A percentile compares a stretch with the other conserved stretches of the same genome.
Conservation (phyloP, 192 early-diverging fungal species). For the Coemansia sp. region DNA sequence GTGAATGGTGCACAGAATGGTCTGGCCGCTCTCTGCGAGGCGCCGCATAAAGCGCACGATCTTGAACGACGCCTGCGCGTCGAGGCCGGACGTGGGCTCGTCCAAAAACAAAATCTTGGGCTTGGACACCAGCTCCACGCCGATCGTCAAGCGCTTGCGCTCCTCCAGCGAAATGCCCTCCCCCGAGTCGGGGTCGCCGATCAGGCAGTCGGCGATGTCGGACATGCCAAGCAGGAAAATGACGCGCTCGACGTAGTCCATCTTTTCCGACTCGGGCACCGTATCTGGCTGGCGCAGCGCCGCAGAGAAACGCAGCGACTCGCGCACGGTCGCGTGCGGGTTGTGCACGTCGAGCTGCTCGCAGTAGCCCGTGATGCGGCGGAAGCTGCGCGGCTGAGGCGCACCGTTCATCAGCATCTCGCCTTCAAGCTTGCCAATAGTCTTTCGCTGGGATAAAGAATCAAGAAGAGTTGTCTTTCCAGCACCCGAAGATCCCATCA, state of each 20-base stretch:
- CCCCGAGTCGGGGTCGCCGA: conserved; percentile 71
- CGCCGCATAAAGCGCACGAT: conserved; percentile 72
- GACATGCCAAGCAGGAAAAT: conserved; percentile 76
- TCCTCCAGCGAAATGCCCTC: conserved; percentile 87
- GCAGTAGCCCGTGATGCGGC: conserved; percentile 75
- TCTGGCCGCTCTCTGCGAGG: conserved; percentile 66
- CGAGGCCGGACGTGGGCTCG: conserved; percentile 86
- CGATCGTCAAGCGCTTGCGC: conserved; percentile 86
- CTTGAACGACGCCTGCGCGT: conserved; percentile 77
- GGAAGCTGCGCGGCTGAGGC: conserved; percentile 59
- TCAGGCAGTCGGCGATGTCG: conserved; percentile 68
- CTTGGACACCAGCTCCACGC: conserved; percentile 78
- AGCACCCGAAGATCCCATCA: conserved; percentile 72
- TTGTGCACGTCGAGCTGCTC: conserved; percentile 85
- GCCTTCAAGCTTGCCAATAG: conserved; percentile 64
- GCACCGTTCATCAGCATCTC: conserved; percentile 70
- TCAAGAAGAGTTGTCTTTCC: conserved; percentile 82
- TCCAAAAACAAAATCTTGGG: conserved; percentile 84
- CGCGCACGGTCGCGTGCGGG: conserved; percentile 70
- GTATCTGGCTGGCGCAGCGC: conserved; percentile 67
- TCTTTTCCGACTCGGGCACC: conserved; percentile 66
- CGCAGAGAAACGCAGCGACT: conserved; percentile 66
- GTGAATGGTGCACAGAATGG: conserved; percentile 83
- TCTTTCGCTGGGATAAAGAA: conserved; percentile 77
- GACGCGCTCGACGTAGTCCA: conserved; percentile 75